These are phyloP conservation scores for Quercus dentata DNA, from an alignment of 306 rosid species.

Conservation along the genomic window DNA sequence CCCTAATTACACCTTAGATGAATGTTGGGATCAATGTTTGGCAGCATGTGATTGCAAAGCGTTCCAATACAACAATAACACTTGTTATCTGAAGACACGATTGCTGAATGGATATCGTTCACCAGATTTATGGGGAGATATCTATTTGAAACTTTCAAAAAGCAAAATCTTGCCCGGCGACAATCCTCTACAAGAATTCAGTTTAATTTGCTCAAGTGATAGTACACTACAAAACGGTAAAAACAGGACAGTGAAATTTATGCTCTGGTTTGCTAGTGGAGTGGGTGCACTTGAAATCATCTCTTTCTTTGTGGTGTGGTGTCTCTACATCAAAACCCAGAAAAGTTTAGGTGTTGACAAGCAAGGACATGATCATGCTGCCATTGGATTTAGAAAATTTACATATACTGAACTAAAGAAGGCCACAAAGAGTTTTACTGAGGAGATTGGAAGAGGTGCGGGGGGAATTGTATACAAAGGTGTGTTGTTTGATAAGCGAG, in stretches of 20 bases:
- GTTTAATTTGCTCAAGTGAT: neutral
- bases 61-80: conserved; percentile 7
- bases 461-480: conserved; percentile 63
- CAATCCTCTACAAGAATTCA: neutral
- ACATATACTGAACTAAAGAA: conserved; percentile 42
- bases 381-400: conserved; percentile 46
- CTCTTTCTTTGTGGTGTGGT: conserved; percentile 12
- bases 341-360: neutral
- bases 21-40: conserved; percentile 22
- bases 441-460: conserved; percentile 61
- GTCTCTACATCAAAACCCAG: neutral
- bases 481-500: conserved; percentile 26
- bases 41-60: conserved; percentile 17
- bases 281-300: conserved; percentile 28
- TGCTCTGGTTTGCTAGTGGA: conserved; percentile 10
- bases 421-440: conserved; percentile 38
- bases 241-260: neutral
- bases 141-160: conserved; percentile 26
- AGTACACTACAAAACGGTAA: neutral
- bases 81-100: conserved; percentile 17
- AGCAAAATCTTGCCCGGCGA: neutral
- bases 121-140: conserved; percentile 2
- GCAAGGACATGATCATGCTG: conserved; percentile 28
- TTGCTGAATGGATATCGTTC: conserved; percentile 27
- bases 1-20: neutral